phyloP scores from a whole-genome alignment of 441 rosid species.

The Pelargonium citronellum region DNA sequence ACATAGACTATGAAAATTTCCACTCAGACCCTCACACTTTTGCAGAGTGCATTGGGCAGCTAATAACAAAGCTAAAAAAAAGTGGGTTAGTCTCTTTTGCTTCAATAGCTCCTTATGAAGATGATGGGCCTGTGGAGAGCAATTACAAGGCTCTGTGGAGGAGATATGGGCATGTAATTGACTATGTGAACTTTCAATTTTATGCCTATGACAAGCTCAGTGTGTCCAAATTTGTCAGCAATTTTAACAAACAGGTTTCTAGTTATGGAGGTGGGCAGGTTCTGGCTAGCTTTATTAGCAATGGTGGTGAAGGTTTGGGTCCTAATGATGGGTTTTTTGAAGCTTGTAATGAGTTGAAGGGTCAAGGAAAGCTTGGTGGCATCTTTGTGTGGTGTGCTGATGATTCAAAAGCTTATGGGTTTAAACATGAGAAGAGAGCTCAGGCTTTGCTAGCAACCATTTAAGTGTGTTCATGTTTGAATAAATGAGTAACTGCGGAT shows the following conservation, averaged over 20 bases:
- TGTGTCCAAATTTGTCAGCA: constrained; percentile 27
- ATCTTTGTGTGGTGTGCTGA: constrained; percentile 41
- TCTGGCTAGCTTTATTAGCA: constrained; percentile 34
- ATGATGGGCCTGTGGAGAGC: constrained; percentile 29
- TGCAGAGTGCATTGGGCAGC: constrained; percentile 35
- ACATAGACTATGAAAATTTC: constrained; percentile 37
- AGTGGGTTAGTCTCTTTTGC: constrained; percentile 32
- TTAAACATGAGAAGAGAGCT: constrained; percentile 34
- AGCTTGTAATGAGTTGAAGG: constrained; percentile 33
- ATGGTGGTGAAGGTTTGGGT: constrained; percentile 33
- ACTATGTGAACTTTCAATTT: constrained; percentile 42
- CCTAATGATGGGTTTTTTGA: constrained; percentile 33
- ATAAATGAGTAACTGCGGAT: too few relatives aligned
- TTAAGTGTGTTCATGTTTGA: not conserved
- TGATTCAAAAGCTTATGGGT: constrained; percentile 30
- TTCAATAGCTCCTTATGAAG: constrained; percentile 39
- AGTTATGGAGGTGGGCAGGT: constrained; percentile 34
- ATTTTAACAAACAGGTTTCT: constrained; percentile 30
- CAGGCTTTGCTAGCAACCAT: constrained; percentile 29
- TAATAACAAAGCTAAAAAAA: constrained; percentile 31
- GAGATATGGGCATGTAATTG: constrained; percentile 33
- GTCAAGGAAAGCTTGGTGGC: constrained; percentile 31
- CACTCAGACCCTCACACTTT: constrained; percentile 19
- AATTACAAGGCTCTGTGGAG: constrained; percentile 42
- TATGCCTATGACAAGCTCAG: constrained; percentile 36